Evolutionary conservation across 78 protist species (phyloP), one percentile per base, ranked within the genome.

Genomic region (Tieghemostelium lacteum): DNA sequence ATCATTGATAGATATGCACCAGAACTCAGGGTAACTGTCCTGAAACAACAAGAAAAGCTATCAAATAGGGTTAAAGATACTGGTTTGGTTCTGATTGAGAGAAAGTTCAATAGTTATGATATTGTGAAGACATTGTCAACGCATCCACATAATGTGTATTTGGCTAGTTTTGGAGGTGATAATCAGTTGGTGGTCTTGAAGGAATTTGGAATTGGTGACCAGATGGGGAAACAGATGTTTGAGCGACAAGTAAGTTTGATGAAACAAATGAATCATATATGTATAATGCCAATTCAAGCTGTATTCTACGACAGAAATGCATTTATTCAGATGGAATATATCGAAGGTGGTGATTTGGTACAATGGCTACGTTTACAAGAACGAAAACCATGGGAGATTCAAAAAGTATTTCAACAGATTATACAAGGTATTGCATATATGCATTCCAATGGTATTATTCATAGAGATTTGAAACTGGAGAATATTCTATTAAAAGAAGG

Each of bases 381-480:
- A 8, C 8, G 85, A 14, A 60, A 75, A 62, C 88, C 88, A 1
- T 78, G 88, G 88, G 88, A 78, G 26, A 64, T 78, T 54, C 88
- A 78, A 78, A 83, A 54, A 49, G 37, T 97, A 42, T 74, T 85
- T 37, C 69, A 63, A 49, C 86, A 92, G 40, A 76, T 97, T 10
- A 55, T 96, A 28, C 61, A 57, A 42, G 97, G 91, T 7, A 63
- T 95, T n/a, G 80, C 72, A 3, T 96, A 96, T 55, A 64, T 96
- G 87, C 98, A 97, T 91, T 71, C 67, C 2, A 36, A 55, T 39
- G 95, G 98, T 50, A 87, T 97, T 22, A 71, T 87, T 34, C 98
- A 97, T 58, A 60, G 98, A 5, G 97, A 95, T 45, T 36, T 95
- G 26, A 95, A 97, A 58, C 60, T 76, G 3, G 86, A 86, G 28